phyloP scores from a whole-genome alignment of 306 rosid species.

The Prunus padus region DNA sequence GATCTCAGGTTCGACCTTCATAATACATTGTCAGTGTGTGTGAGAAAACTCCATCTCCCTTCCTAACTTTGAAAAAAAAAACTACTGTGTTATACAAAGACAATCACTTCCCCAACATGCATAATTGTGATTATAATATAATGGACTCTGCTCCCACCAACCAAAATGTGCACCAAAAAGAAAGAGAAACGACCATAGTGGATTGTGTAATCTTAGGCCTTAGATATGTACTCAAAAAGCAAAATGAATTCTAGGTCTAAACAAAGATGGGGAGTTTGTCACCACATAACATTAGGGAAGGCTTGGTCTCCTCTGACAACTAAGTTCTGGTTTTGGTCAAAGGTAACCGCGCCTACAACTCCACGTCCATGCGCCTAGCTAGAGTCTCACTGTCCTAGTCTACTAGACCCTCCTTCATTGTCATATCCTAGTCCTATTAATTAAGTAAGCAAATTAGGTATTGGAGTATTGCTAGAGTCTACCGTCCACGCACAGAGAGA shows the following conservation, averaged over 20 bases:
- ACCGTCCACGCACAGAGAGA: too few species aligned
- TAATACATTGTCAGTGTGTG: accelerated
- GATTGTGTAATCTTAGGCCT: background rate
- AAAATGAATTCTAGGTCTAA: background rate
- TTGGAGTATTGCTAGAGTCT: background rate
- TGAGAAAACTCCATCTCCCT: too few species aligned
- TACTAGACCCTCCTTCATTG: background rate
- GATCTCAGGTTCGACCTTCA: too few species aligned
- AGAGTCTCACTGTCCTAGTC: background rate
- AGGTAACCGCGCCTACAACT: background rate
- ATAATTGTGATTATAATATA: background rate
- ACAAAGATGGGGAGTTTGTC: background rate
- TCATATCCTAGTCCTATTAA: background rate
- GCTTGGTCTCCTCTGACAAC: background rate
- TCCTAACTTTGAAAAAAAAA: background rate
- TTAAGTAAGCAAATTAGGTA: background rate
- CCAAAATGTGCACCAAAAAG: background rate
- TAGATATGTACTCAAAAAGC: background rate
- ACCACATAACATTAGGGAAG: background rate
- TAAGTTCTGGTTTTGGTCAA: background rate
- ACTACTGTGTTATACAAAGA: background rate
- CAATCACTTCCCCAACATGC: background rate
- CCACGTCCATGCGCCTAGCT: background rate
- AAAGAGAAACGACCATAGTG: background rate
- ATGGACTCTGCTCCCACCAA: background rate